These are phyloP conservation scores for Aspergillus heteromorphus DNA, from an alignment of 495 filamentous ascomycete species.

Conservation along the genomic window DNA sequence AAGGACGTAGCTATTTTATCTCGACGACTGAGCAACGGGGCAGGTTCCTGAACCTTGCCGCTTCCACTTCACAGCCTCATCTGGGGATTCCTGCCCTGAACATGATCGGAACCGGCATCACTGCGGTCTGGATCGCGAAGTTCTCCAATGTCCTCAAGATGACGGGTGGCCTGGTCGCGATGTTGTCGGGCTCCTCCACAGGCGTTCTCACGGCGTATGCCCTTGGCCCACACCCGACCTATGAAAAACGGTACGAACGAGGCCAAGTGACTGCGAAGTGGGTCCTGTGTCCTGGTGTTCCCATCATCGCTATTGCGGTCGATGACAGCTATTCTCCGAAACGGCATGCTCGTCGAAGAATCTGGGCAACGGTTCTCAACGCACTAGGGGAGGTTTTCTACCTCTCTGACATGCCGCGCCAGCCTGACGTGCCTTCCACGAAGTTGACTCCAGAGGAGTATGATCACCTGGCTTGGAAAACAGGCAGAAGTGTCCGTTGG, in stretches of 20 bases:
- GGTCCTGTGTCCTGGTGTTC: conserved; percentile 87
- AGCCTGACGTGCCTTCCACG: conserved; percentile 23
- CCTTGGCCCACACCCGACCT: conserved; percentile 60
- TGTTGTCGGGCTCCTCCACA: conserved; percentile 77
- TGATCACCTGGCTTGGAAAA: conserved; percentile 69
- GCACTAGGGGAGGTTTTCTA: conserved; percentile 90
- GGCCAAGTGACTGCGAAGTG: conserved; percentile 80
- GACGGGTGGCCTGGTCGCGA: conserved; percentile 73
- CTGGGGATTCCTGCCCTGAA: conserved; percentile 71
- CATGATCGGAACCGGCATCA: conserved; percentile 54
- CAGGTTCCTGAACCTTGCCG: conserved; percentile 59
- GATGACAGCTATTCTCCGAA: conserved; percentile 72
- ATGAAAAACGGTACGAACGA: conserved; percentile 59
- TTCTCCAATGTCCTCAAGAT: conserved; percentile 60
- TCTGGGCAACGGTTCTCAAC: conserved; percentile 86
- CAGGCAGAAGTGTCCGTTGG: conserved; percentile 75
- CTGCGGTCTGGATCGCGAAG: conserved; percentile 90
- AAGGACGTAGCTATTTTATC: conserved; percentile 71
- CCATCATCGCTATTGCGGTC: conserved; percentile 78
- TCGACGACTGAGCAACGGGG: conserved; percentile 70
- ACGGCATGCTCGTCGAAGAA: conserved; percentile 60
- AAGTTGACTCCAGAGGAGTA: conserved; percentile 39
- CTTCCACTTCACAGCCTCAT: conserved; percentile 40
- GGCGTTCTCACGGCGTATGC: conserved; percentile 84
- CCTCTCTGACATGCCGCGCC: conserved; percentile 59